Percentiles rank a stretch among this genome's conserved stretches.
These are phyloP conservation scores for Ocimum tenuiflorum DNA, from an alignment of 257 asterid genomes.

Conservation along the genomic window DNA sequence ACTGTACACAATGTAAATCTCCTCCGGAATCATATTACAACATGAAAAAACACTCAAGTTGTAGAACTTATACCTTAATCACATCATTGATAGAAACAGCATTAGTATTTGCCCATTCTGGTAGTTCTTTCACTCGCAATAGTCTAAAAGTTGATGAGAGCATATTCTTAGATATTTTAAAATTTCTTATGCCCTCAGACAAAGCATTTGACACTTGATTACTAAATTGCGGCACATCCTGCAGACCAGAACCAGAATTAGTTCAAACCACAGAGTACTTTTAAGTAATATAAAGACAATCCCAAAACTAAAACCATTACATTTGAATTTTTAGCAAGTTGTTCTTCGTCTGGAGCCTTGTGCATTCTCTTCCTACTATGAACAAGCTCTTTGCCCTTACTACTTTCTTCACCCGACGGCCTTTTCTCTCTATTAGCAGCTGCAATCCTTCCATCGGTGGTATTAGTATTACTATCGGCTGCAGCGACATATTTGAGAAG, in stretches of 20 bases:
- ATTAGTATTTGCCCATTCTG: slow-evolving; percentile 88
- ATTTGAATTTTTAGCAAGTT: slow-evolving; percentile 20
- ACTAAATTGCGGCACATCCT: slow-evolving; percentile 23
- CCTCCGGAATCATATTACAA: neutral
- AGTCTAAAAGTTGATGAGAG: slow-evolving; percentile 58
- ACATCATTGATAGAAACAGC: slow-evolving; percentile 80
- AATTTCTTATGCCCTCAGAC: slow-evolving; percentile 44
- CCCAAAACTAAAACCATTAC: slow-evolving; percentile 19
- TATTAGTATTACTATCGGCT: neutral
- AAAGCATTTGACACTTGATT: slow-evolving; percentile 22
- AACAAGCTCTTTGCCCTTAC: slow-evolving; percentile 25
- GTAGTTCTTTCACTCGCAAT: slow-evolving; percentile 67
- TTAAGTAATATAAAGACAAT: neutral
- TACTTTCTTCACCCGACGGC: slow-evolving; percentile 40
- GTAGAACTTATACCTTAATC: slow-evolving; percentile 46
- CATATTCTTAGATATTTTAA: slow-evolving; percentile 44
- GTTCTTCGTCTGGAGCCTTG: slow-evolving; percentile 35
- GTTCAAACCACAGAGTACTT: neutral
- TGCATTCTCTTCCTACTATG: slow-evolving; percentile 44
- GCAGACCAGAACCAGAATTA: slow-evolving; percentile 15
- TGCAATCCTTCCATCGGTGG: slow-evolving; percentile 23
- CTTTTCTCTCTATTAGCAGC: slow-evolving; percentile 39
- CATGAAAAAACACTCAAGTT: neutral
- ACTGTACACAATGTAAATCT: neutral
- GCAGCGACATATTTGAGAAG: slow-evolving; percentile 59